Conservation (phyloP, 495 filamentous ascomycete genomes). For the Rhizodiscina lignyota region DNA sequence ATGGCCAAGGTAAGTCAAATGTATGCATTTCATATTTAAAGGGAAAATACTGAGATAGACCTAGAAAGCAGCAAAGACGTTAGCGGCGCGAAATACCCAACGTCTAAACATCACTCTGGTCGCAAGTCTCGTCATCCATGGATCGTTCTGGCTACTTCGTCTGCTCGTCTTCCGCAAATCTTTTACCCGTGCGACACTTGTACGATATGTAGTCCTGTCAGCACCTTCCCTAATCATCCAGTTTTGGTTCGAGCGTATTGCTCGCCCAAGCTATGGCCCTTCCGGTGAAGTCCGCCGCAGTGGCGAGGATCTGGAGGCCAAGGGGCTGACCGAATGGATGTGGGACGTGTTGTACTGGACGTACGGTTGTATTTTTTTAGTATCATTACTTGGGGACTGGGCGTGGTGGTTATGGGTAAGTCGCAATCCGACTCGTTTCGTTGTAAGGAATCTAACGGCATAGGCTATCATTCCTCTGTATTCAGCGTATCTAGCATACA, state of each 20-base stretch:
- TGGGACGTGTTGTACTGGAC: slow-evolving; percentile 90
- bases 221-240: slow-evolving; percentile 62
- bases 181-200: slow-evolving; percentile 35
- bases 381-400: slow-evolving; percentile 19
- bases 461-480: slow-evolving; percentile 20
- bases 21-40: background rate
- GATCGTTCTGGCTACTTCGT: slow-evolving; percentile 53
- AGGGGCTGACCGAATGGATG: slow-evolving; percentile 91
- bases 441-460: too few relatives aligned
- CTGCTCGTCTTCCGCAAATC: slow-evolving; percentile 43
- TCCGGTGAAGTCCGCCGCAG: background rate
- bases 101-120: slow-evolving; percentile 65
- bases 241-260: slow-evolving; percentile 64
- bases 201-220: slow-evolving; percentile 55
- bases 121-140: slow-evolving; percentile 51
- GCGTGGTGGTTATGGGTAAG: slow-evolving; percentile 23
- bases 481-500: slow-evolving; percentile 16
- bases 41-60: background rate
- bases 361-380: slow-evolving; percentile 29
- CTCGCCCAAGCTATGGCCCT: slow-evolving; percentile 55
- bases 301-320: slow-evolving; percentile 78
- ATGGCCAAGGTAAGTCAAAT: background rate
- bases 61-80: slow-evolving; percentile 87
- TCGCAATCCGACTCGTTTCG: too few relatives aligned
- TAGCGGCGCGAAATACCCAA: slow-evolving; percentile 61